Evolutionary conservation across 306 rosid species (phyloP).

Genomic region (Biancaea sappan): DNA sequence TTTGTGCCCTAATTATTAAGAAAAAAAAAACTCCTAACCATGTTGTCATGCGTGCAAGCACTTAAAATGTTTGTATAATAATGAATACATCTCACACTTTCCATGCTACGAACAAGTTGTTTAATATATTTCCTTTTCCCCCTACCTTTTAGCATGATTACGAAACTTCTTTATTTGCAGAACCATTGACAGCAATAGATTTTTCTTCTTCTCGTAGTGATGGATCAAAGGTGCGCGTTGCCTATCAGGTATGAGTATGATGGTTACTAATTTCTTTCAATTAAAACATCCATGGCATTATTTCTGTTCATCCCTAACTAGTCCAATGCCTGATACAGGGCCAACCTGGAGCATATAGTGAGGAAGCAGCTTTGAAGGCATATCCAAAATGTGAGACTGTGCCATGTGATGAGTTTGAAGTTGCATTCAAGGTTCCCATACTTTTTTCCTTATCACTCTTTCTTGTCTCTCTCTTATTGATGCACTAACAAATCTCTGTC

Average conservation of each 20-base stretch:
- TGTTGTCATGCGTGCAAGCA: neutral
- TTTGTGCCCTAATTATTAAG: neutral
- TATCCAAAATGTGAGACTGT: slow-evolving; percentile 76
- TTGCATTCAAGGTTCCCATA: slow-evolving; percentile 60
- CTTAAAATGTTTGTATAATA: neutral
- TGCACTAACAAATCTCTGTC: slow-evolving; percentile 13
- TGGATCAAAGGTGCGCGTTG: slow-evolving; percentile 68
- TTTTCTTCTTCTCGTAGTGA: slow-evolving; percentile 37
- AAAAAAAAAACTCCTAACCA: slow-evolving; percentile 1
- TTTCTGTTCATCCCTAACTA: slow-evolving; percentile 26
- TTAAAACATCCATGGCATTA: slow-evolving; percentile 17
- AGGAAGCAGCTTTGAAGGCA: slow-evolving; percentile 74
- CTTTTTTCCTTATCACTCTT: neutral
- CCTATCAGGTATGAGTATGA: slow-evolving; percentile 61
- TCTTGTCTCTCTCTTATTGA: neutral
- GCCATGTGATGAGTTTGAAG: slow-evolving; percentile 70
- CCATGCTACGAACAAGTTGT: slow-evolving; percentile 2
- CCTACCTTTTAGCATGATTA: slow-evolving; percentile 20
- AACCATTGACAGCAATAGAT: slow-evolving; percentile 52
- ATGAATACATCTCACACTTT: neutral
- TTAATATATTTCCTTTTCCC: slow-evolving; percentile 8
- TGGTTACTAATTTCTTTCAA: slow-evolving; percentile 17
- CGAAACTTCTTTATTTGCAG: slow-evolving; percentile 47
- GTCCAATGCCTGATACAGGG: slow-evolving; percentile 50
- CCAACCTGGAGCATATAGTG: slow-evolving; percentile 67